Evolutionary conservation across 1,284 basidiomycete genomes (phyloP).

Genomic region (Mycosarcoma mackinlayi): DNA sequence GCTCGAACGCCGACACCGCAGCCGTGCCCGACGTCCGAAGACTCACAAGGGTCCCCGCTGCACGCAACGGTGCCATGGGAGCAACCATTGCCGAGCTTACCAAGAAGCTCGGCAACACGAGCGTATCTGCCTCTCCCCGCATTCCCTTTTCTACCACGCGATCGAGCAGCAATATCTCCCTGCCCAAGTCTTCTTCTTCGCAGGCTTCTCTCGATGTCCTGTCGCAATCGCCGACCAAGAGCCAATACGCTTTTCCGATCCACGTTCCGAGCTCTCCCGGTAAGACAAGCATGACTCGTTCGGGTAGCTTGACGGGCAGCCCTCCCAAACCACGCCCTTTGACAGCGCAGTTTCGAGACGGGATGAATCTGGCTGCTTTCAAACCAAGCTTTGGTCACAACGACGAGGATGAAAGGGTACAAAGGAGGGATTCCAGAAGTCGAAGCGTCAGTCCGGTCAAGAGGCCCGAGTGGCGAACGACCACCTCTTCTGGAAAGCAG

Average conservation of each 20-base stretch:
- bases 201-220: neutral
- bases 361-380: constrained; percentile 54
- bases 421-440: constrained; percentile 42
- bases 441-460: constrained; percentile 52
- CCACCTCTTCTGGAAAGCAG: neutral
- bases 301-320: constrained; percentile 36
- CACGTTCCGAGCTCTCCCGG: constrained; percentile 16
- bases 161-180: constrained; percentile 11
- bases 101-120: constrained; percentile 36
- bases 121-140: constrained; percentile 9
- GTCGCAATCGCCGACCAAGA: constrained; percentile 11
- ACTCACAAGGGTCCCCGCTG: constrained; percentile 12
- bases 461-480: neutral
- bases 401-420: constrained; percentile 9
- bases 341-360: constrained; percentile 49
- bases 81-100: constrained; percentile 60
- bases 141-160: constrained; percentile 11
- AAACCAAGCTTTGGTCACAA: constrained; percentile 20
- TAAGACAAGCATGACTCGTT: constrained; percentile 17
- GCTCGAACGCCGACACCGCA: neutral
- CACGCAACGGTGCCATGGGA: constrained; percentile 41
- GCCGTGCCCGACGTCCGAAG: constrained; percentile 16
- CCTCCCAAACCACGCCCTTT: constrained; percentile 52
- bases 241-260: constrained; percentile 11
- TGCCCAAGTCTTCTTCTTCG: constrained; percentile 1